Conservation (phyloP, 2,329 filamentous ascomycete genomes). For the Xylariaceae sp. region DNA sequence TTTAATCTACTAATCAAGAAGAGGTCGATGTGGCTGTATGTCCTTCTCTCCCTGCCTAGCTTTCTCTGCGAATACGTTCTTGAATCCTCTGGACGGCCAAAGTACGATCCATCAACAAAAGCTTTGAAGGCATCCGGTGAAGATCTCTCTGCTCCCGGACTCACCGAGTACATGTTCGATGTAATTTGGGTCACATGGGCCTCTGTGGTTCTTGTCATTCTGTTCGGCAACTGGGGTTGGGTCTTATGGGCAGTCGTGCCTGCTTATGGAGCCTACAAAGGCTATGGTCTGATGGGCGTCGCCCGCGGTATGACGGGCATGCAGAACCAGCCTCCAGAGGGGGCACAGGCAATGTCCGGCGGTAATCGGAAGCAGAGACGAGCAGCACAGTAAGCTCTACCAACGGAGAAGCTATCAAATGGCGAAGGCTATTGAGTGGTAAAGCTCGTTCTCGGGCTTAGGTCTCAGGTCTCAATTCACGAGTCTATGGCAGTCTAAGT, state of each 20-base stretch:
- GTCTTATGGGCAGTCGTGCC: conserved; percentile 52
- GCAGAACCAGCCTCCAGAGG: conserved; percentile 26
- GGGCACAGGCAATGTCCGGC: conserved; percentile 30
- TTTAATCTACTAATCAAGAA: conserved; percentile 63
- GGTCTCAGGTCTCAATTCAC: conserved; percentile 18
- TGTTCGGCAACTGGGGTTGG: conserved; percentile 77
- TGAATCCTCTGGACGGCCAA: conserved; percentile 78
- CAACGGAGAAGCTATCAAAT: too few relatives aligned
- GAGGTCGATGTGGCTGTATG: conserved; percentile 64
- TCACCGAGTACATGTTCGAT: conserved; percentile 99
- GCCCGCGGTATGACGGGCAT: conserved; percentile 51
- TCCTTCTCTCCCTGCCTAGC: conserved; percentile 68
- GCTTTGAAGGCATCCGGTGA: conserved; percentile 76
- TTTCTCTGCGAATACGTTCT: conserved; percentile 80
- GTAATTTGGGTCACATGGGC: conserved; percentile 92
- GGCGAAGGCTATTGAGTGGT: too few relatives aligned
- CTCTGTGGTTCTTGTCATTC: conserved; percentile 63
- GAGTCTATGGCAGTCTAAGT: conserved; percentile 35
- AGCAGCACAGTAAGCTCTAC: conserved; percentile 36
- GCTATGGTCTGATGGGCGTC: conserved; percentile 48
- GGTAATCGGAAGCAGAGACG: conserved; percentile 55
- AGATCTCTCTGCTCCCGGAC: conserved; percentile 77
- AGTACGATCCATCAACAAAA: conserved; percentile 57
- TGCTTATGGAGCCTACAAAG: conserved; percentile 52
- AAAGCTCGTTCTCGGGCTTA: too few relatives aligned